Evolutionary conservation across 2,329 filamentous ascomycete genomes (phyloP), one percentile per base, ranked within the genome.

Genomic region (Hymenoscyphus repandus): DNA sequence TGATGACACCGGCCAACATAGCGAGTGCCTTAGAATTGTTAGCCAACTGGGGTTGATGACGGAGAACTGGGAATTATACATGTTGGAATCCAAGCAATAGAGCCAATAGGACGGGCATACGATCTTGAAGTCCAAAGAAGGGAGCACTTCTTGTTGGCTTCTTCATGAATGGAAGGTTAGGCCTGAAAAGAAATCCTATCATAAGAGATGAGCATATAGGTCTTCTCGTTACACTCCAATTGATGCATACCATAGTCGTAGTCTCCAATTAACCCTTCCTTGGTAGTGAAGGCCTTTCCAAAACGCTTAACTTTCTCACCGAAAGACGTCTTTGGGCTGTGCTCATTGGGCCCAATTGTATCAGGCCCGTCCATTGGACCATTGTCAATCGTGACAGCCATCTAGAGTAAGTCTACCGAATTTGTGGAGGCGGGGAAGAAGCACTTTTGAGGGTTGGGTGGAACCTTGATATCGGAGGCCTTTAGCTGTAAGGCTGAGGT

Each of bases 121-220:
- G 73, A 67, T 91, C 86, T 60, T 92, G 79, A 36, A 92, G 80
- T n/a, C 88, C 88, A 62, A 92, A 93, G 68, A 95, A 93, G 0
- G 88, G 88, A 31, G 85, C 81, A n/a, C 76, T 72, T 56, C 71
- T 69, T 32, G 67, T 67, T 5, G 71, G 62, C 66, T 79, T 81
- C 64, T 79, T 83, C 75, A 93, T 83, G 68, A 96, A 96, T 0
- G 91, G 91, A 18, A 96, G 70, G 59, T 88, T 90, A 1, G 82
- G 66, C 53, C 57, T 64, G 75, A 96, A 95, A 37, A 96, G 82
- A 64, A 90, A 93, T 15, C 53, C 63, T 64, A 40, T n/a, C 18
- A 5, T 27, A 11, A 42, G 50, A 31, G 54, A 27, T 56, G 47
- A 56, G 46, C 39, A 13, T 13, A 32, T 11, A 17, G 51, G 10